Evolutionary conservation across 805 yeast genomes (phyloP), one percentile per base, ranked within the genome.

Genomic region (Saccharomyces paradoxus): DNA sequence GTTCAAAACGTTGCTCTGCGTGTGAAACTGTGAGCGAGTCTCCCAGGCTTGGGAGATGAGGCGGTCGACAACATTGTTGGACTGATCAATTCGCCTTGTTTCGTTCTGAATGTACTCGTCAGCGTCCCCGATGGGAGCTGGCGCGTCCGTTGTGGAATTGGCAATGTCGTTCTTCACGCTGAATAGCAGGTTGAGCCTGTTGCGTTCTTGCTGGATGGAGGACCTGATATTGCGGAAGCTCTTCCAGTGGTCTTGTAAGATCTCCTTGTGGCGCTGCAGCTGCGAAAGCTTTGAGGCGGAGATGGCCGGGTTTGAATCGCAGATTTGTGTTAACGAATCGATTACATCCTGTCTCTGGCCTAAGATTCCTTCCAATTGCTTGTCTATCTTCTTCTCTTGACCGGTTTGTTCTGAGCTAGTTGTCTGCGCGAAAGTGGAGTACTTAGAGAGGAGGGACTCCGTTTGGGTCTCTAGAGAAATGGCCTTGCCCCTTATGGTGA

Each of bases 21-120:
- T 76, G 49, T 79, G 60, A 52, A 94, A 78, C 64, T 88, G 95
- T 56, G 91, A 97, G 55, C 98, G 77, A 0, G 98, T 90, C 60
- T 87, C 88, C 72, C 81, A 86, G 1, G 97, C 98, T 66, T 86
- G 91, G n/a, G 80, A 79, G 41, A 92, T 77, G 55, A 94, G 74
- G 48, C 86, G 73, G 66, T 94, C 97, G 14, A 96, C 88, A 51
- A 90, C 74, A 47, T 78, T 76, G 66, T 89, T 84, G 47, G 94
- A 83, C 51, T 77, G 77, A 59, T 87, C 88, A 21, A 86, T 86
- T 50, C 96, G 75, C 41, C 79, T 74, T 7, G 89, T 71, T 70
- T 92, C 99, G 55, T 86, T 83, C 54, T 86, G 77, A 67, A 88
- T 83, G 68, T 92, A 92, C 57, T 83, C 87, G 58, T 85, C 82